These are phyloP conservation scores for Neoboletus magnificus DNA, from an alignment of 768 basidiomycete genomes.

Conservation along the genomic window DNA sequence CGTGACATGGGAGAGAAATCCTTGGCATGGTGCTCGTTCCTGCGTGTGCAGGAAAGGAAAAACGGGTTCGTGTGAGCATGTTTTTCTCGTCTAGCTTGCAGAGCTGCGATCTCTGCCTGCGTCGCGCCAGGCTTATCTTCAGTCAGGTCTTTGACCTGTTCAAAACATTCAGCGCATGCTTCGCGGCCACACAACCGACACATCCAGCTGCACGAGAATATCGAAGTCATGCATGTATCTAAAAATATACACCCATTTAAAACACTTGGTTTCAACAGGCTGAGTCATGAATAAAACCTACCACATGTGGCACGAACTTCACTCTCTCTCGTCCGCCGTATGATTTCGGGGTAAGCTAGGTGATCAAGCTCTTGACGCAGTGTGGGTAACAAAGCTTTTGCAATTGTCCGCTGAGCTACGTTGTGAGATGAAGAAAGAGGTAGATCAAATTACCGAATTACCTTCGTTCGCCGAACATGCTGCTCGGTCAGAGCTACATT, in stretches of 20 bases:
- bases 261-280: constrained; percentile 4
- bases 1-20: constrained; percentile 82
- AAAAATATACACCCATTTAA: constrained; percentile 10
- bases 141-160: constrained; percentile 63
- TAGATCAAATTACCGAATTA: constrained; percentile 23
- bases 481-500: constrained; percentile 51
- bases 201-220: constrained; percentile 89
- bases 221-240: constrained; percentile 94
- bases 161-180: constrained; percentile 81
- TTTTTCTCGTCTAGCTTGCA: constrained; percentile 54
- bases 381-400: constrained; percentile 62
- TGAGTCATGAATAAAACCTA: constrained; percentile 34
- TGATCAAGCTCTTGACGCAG: constrained; percentile 65
- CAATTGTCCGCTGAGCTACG: constrained; percentile 55
- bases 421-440: constrained; percentile 10
- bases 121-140: constrained; percentile 47
- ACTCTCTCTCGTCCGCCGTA: constrained; percentile 72
- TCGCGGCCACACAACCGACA: constrained; percentile 90
- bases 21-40: constrained; percentile 62
- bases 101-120: constrained; percentile 45
- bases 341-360: constrained; percentile 51
- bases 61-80: constrained; percentile 66
- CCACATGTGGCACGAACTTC: constrained; percentile 86
- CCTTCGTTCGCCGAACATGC: constrained; percentile 62
- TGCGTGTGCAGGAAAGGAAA: constrained; percentile 67